Conservation (phyloP, 2,329 filamentous ascomycete genomes). For the Xylaria digitata region DNA sequence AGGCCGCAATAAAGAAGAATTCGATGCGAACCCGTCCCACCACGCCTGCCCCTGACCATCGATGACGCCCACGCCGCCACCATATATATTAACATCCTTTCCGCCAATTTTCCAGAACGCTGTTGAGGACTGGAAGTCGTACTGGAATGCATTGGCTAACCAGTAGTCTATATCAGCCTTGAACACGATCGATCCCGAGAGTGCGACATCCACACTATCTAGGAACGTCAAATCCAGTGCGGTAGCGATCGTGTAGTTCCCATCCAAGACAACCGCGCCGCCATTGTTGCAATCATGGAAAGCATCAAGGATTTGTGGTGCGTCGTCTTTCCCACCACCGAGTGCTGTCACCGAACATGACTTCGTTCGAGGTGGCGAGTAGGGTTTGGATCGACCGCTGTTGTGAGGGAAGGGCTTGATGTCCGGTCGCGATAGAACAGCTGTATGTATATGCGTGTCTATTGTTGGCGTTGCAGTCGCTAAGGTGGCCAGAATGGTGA, state of each 20-base stretch:
- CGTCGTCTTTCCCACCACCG: conserved; percentile 40
- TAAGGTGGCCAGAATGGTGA: conserved; percentile 21
- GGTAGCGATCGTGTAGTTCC: conserved; percentile 70
- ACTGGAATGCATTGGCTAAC: conserved; percentile 72
- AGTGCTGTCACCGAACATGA: conserved; percentile 34
- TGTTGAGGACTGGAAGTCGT: conserved; percentile 73
- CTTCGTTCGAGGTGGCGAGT: conserved; percentile 29
- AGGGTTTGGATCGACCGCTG: conserved; percentile 33
- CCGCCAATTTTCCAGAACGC: conserved; percentile 61
- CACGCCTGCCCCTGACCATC: conserved; percentile 74
- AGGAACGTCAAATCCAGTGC: conserved; percentile 74
- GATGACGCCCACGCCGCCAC: conserved; percentile 58
- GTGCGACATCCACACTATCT: conserved; percentile 70
- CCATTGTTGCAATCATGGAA: conserved; percentile 70
- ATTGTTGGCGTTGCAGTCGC: conserved; percentile 19
- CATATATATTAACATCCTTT: conserved; percentile 71
- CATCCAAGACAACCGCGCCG: conserved; percentile 70
- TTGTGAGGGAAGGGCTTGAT: conserved; percentile 38
- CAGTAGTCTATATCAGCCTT: conserved; percentile 74
- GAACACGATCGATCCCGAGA: conserved; percentile 68
- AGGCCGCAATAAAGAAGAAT: conserved; percentile 35
- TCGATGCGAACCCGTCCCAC: conserved; percentile 70
- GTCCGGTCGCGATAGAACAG: conserved; percentile 33
- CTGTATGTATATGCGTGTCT: conserved; percentile 7
- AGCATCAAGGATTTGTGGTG: conserved; percentile 60